Conservation (phyloP, 2,329 filamentous ascomycete genomes). For the Raffaelea albimanens region DNA sequence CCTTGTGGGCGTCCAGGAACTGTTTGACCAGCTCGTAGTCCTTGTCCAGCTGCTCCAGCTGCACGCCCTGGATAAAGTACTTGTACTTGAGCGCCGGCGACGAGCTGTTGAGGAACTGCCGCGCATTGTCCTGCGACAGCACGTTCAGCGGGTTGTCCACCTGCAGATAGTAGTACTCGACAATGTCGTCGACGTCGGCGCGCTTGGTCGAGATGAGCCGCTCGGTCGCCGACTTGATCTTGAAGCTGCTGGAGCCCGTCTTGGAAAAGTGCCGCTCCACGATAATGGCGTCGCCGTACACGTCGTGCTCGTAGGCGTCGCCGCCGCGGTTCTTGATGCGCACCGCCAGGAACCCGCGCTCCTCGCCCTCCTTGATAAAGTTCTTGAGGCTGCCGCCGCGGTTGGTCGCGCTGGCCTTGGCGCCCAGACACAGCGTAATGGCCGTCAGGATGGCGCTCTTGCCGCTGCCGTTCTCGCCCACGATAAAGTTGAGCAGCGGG, state of each 20-base stretch:
- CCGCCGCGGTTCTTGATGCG: slow-evolving; percentile 85
- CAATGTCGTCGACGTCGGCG: slow-evolving; percentile 80
- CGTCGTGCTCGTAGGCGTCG: slow-evolving; percentile 71
- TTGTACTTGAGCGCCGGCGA: slow-evolving; percentile 82
- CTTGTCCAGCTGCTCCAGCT: slow-evolving; percentile 82
- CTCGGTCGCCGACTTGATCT: slow-evolving; percentile 65
- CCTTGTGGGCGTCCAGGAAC: slow-evolving; percentile 61
- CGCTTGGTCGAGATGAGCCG: slow-evolving; percentile 73
- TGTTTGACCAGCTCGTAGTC: slow-evolving; percentile 83
- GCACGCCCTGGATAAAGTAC: slow-evolving; percentile 90
- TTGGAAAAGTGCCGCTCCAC: slow-evolving; percentile 85
- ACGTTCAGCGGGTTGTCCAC: slow-evolving; percentile 97
- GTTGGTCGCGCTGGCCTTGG: slow-evolving; percentile 87
- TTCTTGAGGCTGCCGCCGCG: slow-evolving; percentile 81
- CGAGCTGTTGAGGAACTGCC: slow-evolving; percentile 84
- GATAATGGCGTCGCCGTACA: slow-evolving; percentile 76
- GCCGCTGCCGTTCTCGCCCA: slow-evolving; percentile 93
- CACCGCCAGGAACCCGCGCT: slow-evolving; percentile 67
- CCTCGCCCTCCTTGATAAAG: slow-evolving; percentile 79
- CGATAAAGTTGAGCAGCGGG: slow-evolving; percentile 94
- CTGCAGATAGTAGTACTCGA: slow-evolving; percentile 86
- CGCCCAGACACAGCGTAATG: slow-evolving; percentile 87
- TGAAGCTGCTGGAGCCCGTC: slow-evolving; percentile 70
- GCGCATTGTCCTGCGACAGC: slow-evolving; percentile 87
- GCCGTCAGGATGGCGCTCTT: slow-evolving; percentile 95